Conservation (phyloP, 202 grass and related monocot species). For the Saccharum hybrid region DNA sequence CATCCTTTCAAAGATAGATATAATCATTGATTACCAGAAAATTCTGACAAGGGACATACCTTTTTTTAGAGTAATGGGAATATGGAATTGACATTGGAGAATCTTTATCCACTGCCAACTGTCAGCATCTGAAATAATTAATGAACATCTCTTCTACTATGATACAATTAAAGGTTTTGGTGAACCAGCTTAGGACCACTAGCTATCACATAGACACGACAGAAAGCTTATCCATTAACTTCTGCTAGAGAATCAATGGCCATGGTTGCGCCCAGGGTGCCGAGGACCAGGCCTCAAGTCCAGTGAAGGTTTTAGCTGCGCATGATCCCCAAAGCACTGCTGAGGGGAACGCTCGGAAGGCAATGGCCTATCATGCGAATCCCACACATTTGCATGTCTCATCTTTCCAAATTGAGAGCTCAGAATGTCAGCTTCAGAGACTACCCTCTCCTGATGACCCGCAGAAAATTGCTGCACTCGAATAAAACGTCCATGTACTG, state of each 20-base stretch:
- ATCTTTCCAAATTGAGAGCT: conserved; percentile 74
- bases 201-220: conserved; percentile 38
- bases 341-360: conserved; percentile 53
- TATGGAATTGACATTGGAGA: conserved; percentile 10
- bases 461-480: conserved; percentile 55
- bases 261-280: conserved; percentile 43
- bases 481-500: conserved; percentile 46
- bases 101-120: conserved; percentile 49
- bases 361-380: conserved; percentile 58
- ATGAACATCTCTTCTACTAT: conserved; percentile 44
- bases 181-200: conserved; percentile 27
- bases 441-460: conserved; percentile 58
- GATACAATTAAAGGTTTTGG: conserved; percentile 48
- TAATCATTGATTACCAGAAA: conserved; percentile 32
- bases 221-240: conserved; percentile 31
- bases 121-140: conserved; percentile 60
- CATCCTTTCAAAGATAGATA: conserved; percentile 3
- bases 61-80: conserved; percentile 42
- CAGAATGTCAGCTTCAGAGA: conserved; percentile 69
- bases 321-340: conserved; percentile 48
- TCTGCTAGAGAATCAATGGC: conserved; percentile 47
- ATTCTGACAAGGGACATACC: conserved; percentile 39
- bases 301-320: conserved; percentile 69
- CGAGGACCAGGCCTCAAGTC: conserved; percentile 57
- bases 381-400: conserved; percentile 57